phyloP scores from a whole-genome alignment of 1,284 basidiomycete species.

The Trichosporon inkin region DNA sequence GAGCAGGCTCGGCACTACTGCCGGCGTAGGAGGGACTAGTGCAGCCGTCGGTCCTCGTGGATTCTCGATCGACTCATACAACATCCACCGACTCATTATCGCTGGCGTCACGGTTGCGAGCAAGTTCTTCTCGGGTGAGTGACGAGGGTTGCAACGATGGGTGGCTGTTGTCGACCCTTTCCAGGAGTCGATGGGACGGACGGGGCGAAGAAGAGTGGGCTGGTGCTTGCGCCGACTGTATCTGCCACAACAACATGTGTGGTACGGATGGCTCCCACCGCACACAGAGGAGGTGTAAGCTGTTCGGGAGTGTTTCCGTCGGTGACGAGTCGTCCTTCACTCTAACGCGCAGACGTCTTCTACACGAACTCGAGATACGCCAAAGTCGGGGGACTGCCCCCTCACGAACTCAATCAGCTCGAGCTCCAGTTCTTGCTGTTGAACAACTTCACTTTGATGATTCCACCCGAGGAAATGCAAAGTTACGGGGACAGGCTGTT shows the following conservation, averaged over 20 bases:
- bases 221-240: too few relatives aligned
- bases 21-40: conserved; percentile 34
- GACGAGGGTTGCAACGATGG: not conserved
- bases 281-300: too few relatives aligned
- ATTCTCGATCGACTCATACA: conserved; percentile 95
- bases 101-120: conserved; percentile 96
- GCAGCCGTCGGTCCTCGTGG: conserved; percentile 50
- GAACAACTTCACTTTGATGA: conserved; percentile 88
- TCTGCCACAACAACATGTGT: too few relatives aligned
- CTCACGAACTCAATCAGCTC: conserved; percentile 90
- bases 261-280: too few relatives aligned
- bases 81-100: conserved; percentile 92
- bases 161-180: too few relatives aligned
- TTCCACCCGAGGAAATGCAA: conserved; percentile 88
- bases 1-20: conserved; percentile 50
- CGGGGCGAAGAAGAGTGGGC: not conserved
- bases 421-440: conserved; percentile 94
- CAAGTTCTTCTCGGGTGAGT: conserved; percentile 81
- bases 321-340: not conserved
- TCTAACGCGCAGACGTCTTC: conserved; percentile 67
- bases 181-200: too few relatives aligned
- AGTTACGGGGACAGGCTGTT: conserved; percentile 84
- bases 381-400: conserved; percentile 93
- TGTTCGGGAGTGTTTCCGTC: not conserved
- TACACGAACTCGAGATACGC: conserved; percentile 99